These are phyloP conservation scores for Fusarium haematococcum DNA, from an alignment of 2,329 filamentous ascomycete species.

Conservation along the genomic window DNA sequence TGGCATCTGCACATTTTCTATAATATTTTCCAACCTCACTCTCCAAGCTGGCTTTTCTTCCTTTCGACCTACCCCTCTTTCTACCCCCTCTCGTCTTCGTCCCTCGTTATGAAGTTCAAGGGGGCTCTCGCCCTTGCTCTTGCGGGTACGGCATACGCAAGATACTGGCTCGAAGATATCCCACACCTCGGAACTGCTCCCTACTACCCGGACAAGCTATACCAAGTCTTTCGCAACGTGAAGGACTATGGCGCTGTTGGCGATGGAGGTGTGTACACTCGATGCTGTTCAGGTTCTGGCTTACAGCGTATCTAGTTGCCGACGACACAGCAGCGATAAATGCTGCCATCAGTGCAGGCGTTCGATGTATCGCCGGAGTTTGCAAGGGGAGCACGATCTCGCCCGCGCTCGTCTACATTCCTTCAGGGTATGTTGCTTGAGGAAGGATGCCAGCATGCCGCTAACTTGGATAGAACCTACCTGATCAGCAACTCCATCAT, in stretches of 20 bases:
- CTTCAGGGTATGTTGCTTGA: constrained; percentile 48
- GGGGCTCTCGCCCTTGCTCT: constrained; percentile 21
- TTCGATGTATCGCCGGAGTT: constrained; percentile 39
- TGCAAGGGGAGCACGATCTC: constrained; percentile 50
- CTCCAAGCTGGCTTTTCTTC: background rate
- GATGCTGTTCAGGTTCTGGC: background rate
- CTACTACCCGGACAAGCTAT: constrained; percentile 44
- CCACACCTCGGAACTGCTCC: constrained; percentile 44
- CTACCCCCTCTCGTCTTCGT: background rate
- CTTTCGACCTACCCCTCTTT: background rate
- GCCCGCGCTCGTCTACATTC: constrained; percentile 53
- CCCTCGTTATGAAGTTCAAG: constrained; percentile 32
- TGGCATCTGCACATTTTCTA: background rate
- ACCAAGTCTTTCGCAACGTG: constrained; percentile 48
- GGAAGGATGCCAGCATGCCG: constrained; percentile 14
- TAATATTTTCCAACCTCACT: background rate
- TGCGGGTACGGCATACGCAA: constrained; percentile 14
- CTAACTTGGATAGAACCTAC: constrained; percentile 65
- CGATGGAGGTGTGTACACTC: constrained; percentile 41
- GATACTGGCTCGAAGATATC: constrained; percentile 47
- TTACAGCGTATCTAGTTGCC: constrained; percentile 29
- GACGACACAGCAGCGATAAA: constrained; percentile 47
- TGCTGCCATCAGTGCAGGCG: constrained; percentile 42
- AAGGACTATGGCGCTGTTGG: constrained; percentile 47
- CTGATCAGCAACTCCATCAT: constrained; percentile 76